Conservation (phyloP, 2,329 filamentous ascomycete species). For the Xylariaceae sp. region DNA sequence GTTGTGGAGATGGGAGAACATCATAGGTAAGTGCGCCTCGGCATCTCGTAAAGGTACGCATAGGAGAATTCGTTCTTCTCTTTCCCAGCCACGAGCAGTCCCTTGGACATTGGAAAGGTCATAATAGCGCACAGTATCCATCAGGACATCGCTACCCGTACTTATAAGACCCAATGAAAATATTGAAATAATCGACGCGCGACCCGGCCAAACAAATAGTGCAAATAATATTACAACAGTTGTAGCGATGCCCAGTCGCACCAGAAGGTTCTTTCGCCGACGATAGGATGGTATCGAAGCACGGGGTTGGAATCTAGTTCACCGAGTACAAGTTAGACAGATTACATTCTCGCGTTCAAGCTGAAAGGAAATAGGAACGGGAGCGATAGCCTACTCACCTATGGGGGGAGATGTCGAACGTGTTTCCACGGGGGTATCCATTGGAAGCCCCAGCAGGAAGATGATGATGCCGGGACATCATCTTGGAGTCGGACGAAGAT, state of each 20-base stretch:
- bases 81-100: slow-evolving; percentile 90
- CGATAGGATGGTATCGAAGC: slow-evolving; percentile 71
- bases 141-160: slow-evolving; percentile 69
- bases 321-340: slow-evolving; percentile 18
- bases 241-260: slow-evolving; percentile 64
- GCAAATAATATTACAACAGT: slow-evolving; percentile 67
- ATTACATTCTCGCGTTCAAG: slow-evolving; percentile 6
- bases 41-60: slow-evolving; percentile 95
- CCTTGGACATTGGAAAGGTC: slow-evolving; percentile 91
- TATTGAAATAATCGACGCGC: slow-evolving; percentile 61
- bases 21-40: slow-evolving; percentile 90
- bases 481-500: slow-evolving; percentile 57
- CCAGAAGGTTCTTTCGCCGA: slow-evolving; percentile 71
- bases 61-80: slow-evolving; percentile 91
- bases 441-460: slow-evolving; percentile 75
- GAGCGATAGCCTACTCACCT: slow-evolving; percentile 62
- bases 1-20: slow-evolving; percentile 96
- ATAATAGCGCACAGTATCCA: slow-evolving; percentile 97
- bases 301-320: slow-evolving; percentile 80
- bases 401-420: slow-evolving; percentile 87
- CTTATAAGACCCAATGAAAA: slow-evolving; percentile 73
- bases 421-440: slow-evolving; percentile 76
- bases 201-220: slow-evolving; percentile 75
- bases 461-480: slow-evolving; percentile 89
- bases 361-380: slow-evolving; percentile 1